Percentiles rank a stretch among this genome's conserved stretches.
phyloP scores from a whole-genome alignment of 2,329 filamentous ascomycete genomes.

The Ascocoryne sarcoides region DNA sequence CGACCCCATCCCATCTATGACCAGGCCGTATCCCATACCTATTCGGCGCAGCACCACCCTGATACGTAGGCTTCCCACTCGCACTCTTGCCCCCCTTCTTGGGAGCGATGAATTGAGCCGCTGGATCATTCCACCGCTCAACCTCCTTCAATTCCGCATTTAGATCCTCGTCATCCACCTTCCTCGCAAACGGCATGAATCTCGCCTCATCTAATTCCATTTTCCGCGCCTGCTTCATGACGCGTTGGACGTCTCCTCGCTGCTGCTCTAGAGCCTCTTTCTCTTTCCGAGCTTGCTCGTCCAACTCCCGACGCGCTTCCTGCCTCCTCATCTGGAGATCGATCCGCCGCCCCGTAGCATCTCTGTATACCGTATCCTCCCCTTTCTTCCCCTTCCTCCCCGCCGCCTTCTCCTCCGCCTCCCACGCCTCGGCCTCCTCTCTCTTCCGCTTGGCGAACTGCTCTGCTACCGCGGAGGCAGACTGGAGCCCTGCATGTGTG shows the following conservation, averaged over 20 bases:
- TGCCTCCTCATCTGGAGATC: constrained; percentile 87
- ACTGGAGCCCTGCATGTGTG: constrained; percentile 79
- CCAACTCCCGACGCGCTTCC: constrained; percentile 71
- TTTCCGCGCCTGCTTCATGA: constrained; percentile 53
- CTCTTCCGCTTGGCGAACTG: constrained; percentile 58
- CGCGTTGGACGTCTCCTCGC: constrained; percentile 77
- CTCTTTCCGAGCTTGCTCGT: constrained; percentile 59
- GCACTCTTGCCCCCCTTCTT: constrained; percentile 18
- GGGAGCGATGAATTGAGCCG: constrained; percentile 64
- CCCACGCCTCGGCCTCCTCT: constrained; percentile 49
- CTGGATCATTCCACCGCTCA: constrained; percentile 89
- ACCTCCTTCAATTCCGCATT: constrained; percentile 72
- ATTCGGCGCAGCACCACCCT: constrained; percentile 77
- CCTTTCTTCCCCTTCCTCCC: constrained; percentile 35
- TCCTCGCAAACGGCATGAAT: constrained; percentile 69
- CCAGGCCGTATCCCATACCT: constrained; percentile 88
- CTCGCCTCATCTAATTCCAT: constrained; percentile 71
- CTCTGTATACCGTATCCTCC: constrained; percentile 86
- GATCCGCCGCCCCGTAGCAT: constrained; percentile 88
- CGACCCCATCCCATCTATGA: constrained; percentile 94
- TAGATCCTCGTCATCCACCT: constrained; percentile 76
- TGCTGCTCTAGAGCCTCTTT: constrained; percentile 58
- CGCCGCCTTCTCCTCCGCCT: constrained; percentile 27
- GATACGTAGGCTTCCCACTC: constrained; percentile 45
- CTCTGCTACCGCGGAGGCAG: constrained; percentile 65